Evolutionary conservation across 2,329 filamentous ascomycete genomes (phyloP), one percentile per base, ranked within the genome.

Genomic region (Zasmidium cellare): DNA sequence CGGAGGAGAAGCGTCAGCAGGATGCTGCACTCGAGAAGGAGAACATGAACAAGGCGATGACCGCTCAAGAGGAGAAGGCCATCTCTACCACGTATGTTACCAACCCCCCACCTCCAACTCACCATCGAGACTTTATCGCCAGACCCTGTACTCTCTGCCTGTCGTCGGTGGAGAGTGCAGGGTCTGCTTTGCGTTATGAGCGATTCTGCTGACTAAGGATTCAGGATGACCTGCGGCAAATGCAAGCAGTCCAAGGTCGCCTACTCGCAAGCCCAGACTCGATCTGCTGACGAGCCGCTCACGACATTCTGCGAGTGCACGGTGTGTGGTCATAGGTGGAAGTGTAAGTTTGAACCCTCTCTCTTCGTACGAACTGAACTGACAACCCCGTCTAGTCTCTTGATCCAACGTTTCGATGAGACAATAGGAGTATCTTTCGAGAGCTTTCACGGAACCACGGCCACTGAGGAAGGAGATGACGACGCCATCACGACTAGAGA

Each of bases 31-130:
- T 96, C 51, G 83, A 92, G 72, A 86, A 90, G 76, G 91, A 97
- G 77, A 99, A 99, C 76, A 92, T 97, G 90, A 92, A 92, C 80
- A 91, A 93, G 76, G 91, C 94, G 1, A 96, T 97, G 87, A 92
- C 96, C 11, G 90, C 93, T 57, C 89, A 92, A 81, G 89, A 87
- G 18, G 89, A 96, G 77, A 94, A 92, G 82, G 92, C 89, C 72
- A 91, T 97, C 77, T 68, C 64, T 9, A 69, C 66, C 20, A 72
- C 69, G 69, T 72, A 70, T 49, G 67, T 70, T 19, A 28, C 11
- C 11, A 11, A 28, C 25, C 25, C 25, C 11, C 46, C 12, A 31
- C 45, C 23, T 9, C 25, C 38, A 31, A 16, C 23, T 12, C 9
- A 20, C 48, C 16, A 55, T 18, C n/a, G 35, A 24, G 11, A 31